These are phyloP conservation scores for Pneumocystis murina DNA, from an alignment of 1,139 yeast genomes.

Conservation along the genomic window DNA sequence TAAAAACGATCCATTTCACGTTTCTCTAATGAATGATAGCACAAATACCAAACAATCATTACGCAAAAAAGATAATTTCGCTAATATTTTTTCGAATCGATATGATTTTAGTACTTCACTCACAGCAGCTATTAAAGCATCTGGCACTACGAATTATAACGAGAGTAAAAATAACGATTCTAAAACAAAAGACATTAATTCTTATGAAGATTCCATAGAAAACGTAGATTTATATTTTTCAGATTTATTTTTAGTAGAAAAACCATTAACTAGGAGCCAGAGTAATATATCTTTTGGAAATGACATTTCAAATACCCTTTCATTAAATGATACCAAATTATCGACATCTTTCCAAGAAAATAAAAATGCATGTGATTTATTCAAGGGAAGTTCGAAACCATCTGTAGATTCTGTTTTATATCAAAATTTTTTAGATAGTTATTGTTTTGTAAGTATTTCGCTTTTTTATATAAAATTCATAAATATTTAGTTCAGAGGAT, in stretches of 20 bases:
- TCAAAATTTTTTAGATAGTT: not conserved
- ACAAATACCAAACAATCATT: not conserved
- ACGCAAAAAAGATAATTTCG: not conserved
- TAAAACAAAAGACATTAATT: not conserved
- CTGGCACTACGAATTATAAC: not conserved
- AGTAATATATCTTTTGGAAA: not conserved
- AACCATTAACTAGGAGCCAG: not conserved
- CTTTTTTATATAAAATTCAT: not conserved
- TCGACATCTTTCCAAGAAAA: not conserved
- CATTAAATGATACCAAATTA: not conserved
- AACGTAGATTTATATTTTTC: not conserved
- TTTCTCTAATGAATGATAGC: not conserved
- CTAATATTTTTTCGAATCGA: slow-evolving; percentile 5
- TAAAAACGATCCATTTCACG: not conserved
- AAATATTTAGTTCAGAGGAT: not conserved
- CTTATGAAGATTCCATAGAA: not conserved
- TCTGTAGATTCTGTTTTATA: not conserved
- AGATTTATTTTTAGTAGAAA: not conserved
- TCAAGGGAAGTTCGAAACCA: not conserved
- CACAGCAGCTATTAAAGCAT: slow-evolving; percentile 10
- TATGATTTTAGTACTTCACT: slow-evolving; percentile 10
- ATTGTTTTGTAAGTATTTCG: not conserved
- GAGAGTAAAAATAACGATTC: not conserved
- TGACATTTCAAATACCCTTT: not conserved
- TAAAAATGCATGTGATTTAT: not conserved